Conservation (phyloP, 306 rosid species). For the Cicer chorassanicum region DNA sequence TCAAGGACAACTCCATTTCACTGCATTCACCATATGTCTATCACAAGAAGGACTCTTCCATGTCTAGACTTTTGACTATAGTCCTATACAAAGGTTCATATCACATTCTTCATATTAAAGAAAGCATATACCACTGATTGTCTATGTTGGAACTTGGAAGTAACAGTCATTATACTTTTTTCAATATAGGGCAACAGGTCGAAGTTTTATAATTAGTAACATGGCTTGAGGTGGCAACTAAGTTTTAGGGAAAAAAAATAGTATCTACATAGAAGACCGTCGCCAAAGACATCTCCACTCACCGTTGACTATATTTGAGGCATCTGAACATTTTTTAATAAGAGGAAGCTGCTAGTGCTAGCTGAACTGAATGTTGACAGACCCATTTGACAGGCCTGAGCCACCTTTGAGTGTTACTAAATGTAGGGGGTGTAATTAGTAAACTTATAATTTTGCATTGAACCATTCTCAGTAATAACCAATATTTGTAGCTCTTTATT, state of each 20-base stretch:
- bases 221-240: neutral
- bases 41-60: neutral
- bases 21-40: neutral
- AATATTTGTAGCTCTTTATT: slow-evolving; percentile 1
- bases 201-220: too few relatives aligned
- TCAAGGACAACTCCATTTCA: neutral
- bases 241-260: neutral
- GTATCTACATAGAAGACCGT: neutral
- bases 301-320: neutral
- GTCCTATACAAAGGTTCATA: neutral
- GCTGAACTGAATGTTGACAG: neutral
- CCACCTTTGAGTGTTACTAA: neutral
- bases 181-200: too few relatives aligned
- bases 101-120: neutral
- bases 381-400: neutral
- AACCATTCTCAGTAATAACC: neutral
- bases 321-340: slow-evolving; percentile 1
- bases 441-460: neutral
- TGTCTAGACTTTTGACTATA: neutral
- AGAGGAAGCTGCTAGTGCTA: neutral
- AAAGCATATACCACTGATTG: neutral
- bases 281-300: neutral
- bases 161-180: too few relatives aligned
- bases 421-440: neutral
- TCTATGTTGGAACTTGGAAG: too few relatives aligned